Evolutionary conservation across 176 grass and related monocot genomes (phyloP).

Genomic region (Ananas comosus): DNA sequence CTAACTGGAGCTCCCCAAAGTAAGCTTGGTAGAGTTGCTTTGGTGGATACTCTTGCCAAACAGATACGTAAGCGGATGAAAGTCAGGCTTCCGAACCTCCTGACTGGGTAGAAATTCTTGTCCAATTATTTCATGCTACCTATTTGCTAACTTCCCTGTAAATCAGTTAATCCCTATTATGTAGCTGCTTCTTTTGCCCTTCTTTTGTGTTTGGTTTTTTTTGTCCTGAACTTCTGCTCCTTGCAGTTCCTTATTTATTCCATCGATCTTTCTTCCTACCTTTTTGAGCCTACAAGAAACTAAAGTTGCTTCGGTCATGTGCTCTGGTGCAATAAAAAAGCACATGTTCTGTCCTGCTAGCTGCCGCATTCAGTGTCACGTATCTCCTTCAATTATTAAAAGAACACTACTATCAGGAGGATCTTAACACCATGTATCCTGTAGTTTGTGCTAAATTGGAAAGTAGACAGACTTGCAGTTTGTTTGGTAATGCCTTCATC

Average conservation of each 20-base stretch:
- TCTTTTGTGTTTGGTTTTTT: not conserved
- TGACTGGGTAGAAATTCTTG: conserved; percentile 51
- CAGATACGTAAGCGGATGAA: conserved; percentile 87
- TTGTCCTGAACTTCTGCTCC: not conserved
- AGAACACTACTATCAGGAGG: not conserved
- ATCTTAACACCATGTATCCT: not conserved
- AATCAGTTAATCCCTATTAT: not conserved
- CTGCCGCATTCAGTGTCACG: not conserved
- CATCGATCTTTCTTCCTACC: not conserved
- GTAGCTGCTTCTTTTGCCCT: not conserved
- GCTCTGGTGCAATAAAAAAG: not conserved
- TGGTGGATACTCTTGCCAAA: conserved; percentile 67
- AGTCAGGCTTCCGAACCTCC: conserved; percentile 75
- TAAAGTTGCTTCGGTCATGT: not conserved
- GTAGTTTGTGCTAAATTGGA: not conserved
- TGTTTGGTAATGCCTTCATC: not conserved
- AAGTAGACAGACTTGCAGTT: not conserved
- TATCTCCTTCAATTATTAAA: not conserved
- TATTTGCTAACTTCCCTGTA: not conserved
- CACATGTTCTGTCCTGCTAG: not conserved
- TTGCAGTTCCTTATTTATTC: not conserved
- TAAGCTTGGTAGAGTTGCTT: conserved; percentile 69
- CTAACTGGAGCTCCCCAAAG: conserved; percentile 57
- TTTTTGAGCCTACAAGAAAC: not conserved
- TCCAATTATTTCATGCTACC: not conserved